These are phyloP conservation scores for Populus hybrid DNA, from an alignment of 441 rosid species.

Conservation along the genomic window DNA sequence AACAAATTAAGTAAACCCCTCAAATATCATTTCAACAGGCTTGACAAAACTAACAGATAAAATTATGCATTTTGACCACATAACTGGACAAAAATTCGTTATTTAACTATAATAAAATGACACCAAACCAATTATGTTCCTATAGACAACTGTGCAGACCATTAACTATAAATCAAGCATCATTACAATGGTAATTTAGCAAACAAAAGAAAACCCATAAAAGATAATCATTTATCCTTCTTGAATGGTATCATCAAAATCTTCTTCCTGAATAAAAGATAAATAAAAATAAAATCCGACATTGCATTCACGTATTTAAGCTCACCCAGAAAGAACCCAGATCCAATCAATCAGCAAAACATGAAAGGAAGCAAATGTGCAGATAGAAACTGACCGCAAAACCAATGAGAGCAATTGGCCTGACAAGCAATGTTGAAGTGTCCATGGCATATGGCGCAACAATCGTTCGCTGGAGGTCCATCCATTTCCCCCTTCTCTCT, in stretches of 20 bases:
- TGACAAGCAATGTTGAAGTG: constrained; percentile 71
- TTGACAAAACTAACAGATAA: background rate
- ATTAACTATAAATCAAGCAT: background rate
- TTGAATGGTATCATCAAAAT: background rate
- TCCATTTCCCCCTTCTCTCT: constrained; percentile 42
- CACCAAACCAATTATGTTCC: background rate
- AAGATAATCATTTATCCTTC: background rate
- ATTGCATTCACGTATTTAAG: background rate
- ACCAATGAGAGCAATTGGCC: constrained; percentile 97
- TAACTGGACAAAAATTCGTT: background rate
- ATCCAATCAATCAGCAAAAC: background rate
- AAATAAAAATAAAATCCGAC: background rate
- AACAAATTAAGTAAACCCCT: background rate
- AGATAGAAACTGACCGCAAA: constrained; percentile 59
- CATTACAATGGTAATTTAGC: background rate
- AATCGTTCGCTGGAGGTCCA: constrained; percentile 58
- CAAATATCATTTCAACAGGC: background rate
- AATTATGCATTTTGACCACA: background rate
- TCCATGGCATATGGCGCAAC: constrained; percentile 76
- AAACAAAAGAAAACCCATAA: background rate
- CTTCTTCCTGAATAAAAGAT: background rate
- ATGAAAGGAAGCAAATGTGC: background rate
- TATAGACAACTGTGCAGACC: background rate
- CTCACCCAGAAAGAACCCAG: background rate
- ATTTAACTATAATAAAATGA: background rate